A percentile compares a stretch with the other conserved stretches of the same genome.
These are phyloP conservation scores for Lophium mytilinum DNA, from an alignment of 495 filamentous ascomycete species.

Conservation along the genomic window DNA sequence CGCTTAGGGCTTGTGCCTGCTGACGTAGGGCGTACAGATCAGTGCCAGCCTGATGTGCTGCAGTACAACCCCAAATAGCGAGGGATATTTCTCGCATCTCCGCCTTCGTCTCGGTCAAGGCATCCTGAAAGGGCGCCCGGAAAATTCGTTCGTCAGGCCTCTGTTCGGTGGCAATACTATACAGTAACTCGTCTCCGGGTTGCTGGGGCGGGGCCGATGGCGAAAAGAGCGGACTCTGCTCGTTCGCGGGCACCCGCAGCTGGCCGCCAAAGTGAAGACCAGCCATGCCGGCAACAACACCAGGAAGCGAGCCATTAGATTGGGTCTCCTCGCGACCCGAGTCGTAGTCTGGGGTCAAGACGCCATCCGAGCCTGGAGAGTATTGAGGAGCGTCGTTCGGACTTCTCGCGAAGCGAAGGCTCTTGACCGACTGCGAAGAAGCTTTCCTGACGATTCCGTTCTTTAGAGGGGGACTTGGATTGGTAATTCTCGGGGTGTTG, in stretches of 20 bases:
- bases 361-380: constrained; percentile 6
- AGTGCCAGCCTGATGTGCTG: constrained; percentile 6
- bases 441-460: not conserved
- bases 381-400: not conserved
- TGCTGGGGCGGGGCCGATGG: constrained; percentile 2
- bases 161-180: constrained; percentile 6
- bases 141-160: constrained; percentile 6
- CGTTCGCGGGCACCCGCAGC: not conserved
- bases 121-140: constrained; percentile 2
- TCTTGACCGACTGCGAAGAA: constrained; percentile 11
- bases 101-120: constrained; percentile 6
- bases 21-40: constrained; percentile 11
- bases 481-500: not conserved
- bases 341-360: constrained; percentile 12
- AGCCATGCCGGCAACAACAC: constrained; percentile 5
- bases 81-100: constrained; percentile 17
- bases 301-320: constrained; percentile 13
- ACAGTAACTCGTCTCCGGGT: constrained; percentile 14
- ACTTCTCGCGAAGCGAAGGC: not conserved
- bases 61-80: constrained; percentile 14
- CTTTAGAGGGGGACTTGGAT: not conserved
- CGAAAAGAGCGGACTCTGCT: constrained; percentile 5
- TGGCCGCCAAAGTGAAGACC: not conserved
- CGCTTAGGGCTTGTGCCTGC: constrained; percentile 10
- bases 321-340: constrained; percentile 6